Evolutionary conservation across 2,329 filamentous ascomycete genomes (phyloP), one percentile per base, ranked within the genome.

Genomic region (Colletotrichum godetiae): DNA sequence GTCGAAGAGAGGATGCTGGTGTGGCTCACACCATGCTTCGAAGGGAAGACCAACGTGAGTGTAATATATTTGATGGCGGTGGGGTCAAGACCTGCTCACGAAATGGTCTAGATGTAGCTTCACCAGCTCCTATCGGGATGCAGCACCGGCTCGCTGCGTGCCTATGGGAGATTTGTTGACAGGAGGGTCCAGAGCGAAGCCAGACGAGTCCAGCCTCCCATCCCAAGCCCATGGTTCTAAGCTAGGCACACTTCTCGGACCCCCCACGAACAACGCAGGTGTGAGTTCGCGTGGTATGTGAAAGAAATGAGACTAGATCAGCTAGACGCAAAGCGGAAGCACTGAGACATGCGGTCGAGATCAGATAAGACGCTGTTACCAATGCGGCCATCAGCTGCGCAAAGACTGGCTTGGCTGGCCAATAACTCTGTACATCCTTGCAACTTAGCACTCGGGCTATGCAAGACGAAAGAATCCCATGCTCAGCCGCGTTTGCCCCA

Each of bases 281-380:
- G 33, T 61, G 37, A 10, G 15, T 12, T 61, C 1, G 24, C 27
- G 24, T 27, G 24, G 59, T n/a, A 61, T 49, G 59, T 61, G 59
- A 49, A 61, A 61, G 59, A 49, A 61, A 61, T 61, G 59, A 61
- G 37, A 61, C 59, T 46, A 61, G 13, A 61, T 29, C 24, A 27
- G 46, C 59, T 27, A 61, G 24, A 61, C 59, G 37, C 59, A 31
- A 61, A 46, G 59, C 59, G 59, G 59, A 49, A 49, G 27, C 24
- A 19, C 24, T 49, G 35, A 61, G 59, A 61, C 59, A 61, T 61
- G 1, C 19, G 15, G n/a, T 24, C 5, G 59, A n/a, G 6, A 24
- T 61, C 37, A 6, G 24, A 49, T 15, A 49, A 11, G n/a, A n/a
- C 13, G 46, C 59, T 61, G 29, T 24, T 19, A 46, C 27, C 27